Percentiles rank a stretch among this genome's conserved stretches.
phyloP scores from a whole-genome alignment of 1,284 basidiomycete genomes.

The Irpex rosettiformis region DNA sequence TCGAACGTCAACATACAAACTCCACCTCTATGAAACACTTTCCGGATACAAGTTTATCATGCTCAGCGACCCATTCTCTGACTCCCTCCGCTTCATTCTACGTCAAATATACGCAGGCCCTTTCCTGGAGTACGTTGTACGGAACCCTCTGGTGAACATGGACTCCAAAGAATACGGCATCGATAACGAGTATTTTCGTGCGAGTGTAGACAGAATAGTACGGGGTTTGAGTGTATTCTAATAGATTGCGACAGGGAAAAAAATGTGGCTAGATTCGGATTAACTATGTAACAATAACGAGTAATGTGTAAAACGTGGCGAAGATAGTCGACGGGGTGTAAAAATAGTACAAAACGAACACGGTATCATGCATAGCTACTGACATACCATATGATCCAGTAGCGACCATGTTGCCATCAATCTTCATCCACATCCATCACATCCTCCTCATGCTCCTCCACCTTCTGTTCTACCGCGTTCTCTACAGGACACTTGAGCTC shows the following conservation, averaged over 20 bases:
- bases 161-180: constrained; percentile 80
- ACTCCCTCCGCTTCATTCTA: constrained; percentile 80
- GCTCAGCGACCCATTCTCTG: constrained; percentile 82
- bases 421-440: constrained; percentile 13
- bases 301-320: not conserved
- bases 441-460: not conserved
- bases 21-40: constrained; percentile 90
- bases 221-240: constrained; percentile 58
- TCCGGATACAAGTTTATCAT: constrained; percentile 96
- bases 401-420: not conserved
- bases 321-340: not conserved
- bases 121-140: constrained; percentile 90
- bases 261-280: not conserved
- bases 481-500: constrained; percentile 9
- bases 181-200: constrained; percentile 89
- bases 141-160: constrained; percentile 85
- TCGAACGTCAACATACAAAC: constrained; percentile 88
- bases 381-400: not conserved
- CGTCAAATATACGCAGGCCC: constrained; percentile 91
- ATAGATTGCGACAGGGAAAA: constrained; percentile 9
- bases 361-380: not conserved
- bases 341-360: not conserved
- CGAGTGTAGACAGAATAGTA: constrained; percentile 77
- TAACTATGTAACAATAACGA: not conserved
- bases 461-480: constrained; percentile 1